A percentile compares a stretch with the other conserved stretches of the same genome.
Conservation (phyloP, 2,329 filamentous ascomycete genomes). For the Thelonectria rubi region DNA sequence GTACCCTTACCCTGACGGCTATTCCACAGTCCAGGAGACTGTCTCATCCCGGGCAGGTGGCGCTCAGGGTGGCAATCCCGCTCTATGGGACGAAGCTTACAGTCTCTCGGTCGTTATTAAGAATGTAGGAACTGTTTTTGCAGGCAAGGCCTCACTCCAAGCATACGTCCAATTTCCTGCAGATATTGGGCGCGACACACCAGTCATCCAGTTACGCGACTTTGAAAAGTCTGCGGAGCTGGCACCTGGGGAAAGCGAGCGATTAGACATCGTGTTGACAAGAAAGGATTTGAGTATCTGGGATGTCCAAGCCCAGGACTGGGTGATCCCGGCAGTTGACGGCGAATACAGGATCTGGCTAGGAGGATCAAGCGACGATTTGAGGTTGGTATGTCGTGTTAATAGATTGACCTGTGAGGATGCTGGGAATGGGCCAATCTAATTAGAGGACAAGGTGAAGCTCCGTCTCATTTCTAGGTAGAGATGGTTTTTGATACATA, state of each 20-base stretch:
- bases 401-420: constrained; percentile 44
- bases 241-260: constrained; percentile 60
- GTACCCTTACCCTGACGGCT: constrained; percentile 73
- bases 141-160: constrained; percentile 58
- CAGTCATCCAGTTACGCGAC: constrained; percentile 72
- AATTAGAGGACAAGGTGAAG: background rate
- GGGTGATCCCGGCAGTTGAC: constrained; percentile 59
- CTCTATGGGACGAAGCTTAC: constrained; percentile 64
- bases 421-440: background rate
- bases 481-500: no score
- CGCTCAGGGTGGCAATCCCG: constrained; percentile 73
- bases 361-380: constrained; percentile 50
- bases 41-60: constrained; percentile 69
- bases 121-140: constrained; percentile 58
- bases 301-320: constrained; percentile 74
- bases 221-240: constrained; percentile 73
- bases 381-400: constrained; percentile 44
- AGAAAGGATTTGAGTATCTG: constrained; percentile 78
- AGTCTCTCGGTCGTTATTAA: constrained; percentile 56
- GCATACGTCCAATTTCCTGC: constrained; percentile 57
- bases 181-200: constrained; percentile 64
- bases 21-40: constrained; percentile 59
- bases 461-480: background rate
- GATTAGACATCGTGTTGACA: constrained; percentile 67
- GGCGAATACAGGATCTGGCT: constrained; percentile 53